These are phyloP conservation scores for Blastomyces gilchristii DNA, from an alignment of 2,329 filamentous ascomycete genomes.

Conservation along the genomic window DNA sequence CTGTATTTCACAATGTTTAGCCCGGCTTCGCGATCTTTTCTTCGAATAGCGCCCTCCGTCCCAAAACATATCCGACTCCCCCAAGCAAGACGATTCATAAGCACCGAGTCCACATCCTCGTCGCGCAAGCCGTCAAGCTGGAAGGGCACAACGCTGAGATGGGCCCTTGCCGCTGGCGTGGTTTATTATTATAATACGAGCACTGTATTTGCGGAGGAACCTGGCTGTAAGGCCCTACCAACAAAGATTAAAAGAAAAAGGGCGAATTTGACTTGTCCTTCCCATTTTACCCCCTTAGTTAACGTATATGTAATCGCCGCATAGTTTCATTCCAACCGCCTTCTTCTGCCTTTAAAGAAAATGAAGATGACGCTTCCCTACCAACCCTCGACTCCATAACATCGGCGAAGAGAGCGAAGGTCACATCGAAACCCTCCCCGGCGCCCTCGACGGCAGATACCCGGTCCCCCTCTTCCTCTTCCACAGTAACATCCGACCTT, in stretches of 20 bases:
- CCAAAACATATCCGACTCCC: conserved; percentile 12
- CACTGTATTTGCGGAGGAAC: conserved; percentile 74
- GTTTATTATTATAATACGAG: conserved; percentile 95
- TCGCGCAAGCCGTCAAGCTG: conserved; percentile 63
- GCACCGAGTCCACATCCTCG: conserved; percentile 37
- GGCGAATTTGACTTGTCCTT: background rate
- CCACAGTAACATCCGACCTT: conserved; percentile 11
- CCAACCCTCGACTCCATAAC: conserved; percentile 58
- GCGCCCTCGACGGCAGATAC: background rate
- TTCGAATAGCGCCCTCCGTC: conserved; percentile 10
- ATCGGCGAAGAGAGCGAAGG: conserved; percentile 38
- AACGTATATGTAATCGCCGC: conserved; percentile 3
- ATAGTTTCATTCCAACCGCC: conserved; percentile 27
- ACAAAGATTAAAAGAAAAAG: background rate
- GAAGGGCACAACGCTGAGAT: conserved; percentile 65
- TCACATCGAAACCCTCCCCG: conserved; percentile 10
- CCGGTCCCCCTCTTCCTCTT: conserved; percentile 10
- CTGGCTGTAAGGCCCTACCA: conserved; percentile 48
- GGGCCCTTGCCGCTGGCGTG: conserved; percentile 63
- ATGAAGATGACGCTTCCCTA: conserved; percentile 40
- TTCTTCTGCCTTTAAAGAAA: conserved; percentile 20
- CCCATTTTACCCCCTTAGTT: background rate
- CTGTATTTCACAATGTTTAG: conserved; percentile 16
- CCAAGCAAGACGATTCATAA: conserved; percentile 42
- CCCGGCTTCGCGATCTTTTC: conserved; percentile 15